Evolutionary conservation across 441 rosid species (phyloP).

Genomic region (Francoa sonchifolia): DNA sequence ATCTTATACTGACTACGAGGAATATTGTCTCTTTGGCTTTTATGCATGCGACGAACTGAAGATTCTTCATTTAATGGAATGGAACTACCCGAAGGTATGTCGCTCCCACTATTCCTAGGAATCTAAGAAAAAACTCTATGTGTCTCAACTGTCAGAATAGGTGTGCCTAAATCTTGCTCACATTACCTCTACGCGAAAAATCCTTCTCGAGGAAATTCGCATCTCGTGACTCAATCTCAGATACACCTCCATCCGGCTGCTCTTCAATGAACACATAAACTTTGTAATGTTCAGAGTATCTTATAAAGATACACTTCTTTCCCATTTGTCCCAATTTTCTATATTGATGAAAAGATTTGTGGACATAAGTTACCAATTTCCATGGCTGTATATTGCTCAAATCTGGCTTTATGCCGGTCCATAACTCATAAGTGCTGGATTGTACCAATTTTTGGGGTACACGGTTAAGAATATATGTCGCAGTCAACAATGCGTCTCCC

Average conservation of each 20-base stretch:
- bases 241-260: neutral
- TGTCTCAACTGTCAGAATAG: neutral
- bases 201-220: conserved; percentile 1
- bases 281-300: neutral
- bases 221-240: neutral
- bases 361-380: neutral
- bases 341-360: neutral
- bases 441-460: conserved; percentile 3
- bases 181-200: neutral
- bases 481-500: neutral
- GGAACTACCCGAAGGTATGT: neutral
- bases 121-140: neutral
- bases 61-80: too few species aligned
- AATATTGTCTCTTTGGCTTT: neutral
- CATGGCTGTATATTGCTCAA: neutral
- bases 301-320: conserved; percentile 5
- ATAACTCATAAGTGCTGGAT: neutral
- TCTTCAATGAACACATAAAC: neutral
- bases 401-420: neutral
- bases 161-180: neutral
- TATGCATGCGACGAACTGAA: neutral
- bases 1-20: neutral
- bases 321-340: neutral
- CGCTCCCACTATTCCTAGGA: neutral
- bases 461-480: neutral